These are phyloP conservation scores for Vanrija sp. DNA, from an alignment of 1,284 basidiomycete species.

Conservation along the genomic window DNA sequence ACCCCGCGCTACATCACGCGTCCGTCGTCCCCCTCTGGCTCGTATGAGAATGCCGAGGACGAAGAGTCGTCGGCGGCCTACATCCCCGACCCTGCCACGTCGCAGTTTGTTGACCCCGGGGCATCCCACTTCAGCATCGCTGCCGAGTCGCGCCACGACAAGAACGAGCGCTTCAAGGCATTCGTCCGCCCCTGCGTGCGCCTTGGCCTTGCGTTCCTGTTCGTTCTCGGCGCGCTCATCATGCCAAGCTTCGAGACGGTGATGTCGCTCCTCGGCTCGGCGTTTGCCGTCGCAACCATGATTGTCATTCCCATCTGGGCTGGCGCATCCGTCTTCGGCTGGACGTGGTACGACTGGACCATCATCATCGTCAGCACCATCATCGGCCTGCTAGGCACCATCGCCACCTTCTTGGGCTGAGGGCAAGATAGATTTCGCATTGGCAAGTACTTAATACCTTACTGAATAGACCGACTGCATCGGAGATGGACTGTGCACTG, in stretches of 20 bases:
- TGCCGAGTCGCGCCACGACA: slow-evolving; percentile 30
- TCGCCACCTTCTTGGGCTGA: slow-evolving; percentile 20
- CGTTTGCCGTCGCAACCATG: slow-evolving; percentile 74
- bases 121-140: slow-evolving; percentile 56
- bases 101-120: slow-evolving; percentile 5
- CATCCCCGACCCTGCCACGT: not conserved
- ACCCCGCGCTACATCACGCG: slow-evolving; percentile 31
- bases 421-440: no score
- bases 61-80: not conserved
- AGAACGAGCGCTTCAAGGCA: slow-evolving; percentile 48
- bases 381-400: slow-evolving; percentile 72
- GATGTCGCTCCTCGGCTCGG: slow-evolving; percentile 81
- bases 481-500: no score
- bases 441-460: no score
- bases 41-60: not conserved
- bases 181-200: slow-evolving; percentile 59
- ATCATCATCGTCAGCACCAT: slow-evolving; percentile 56
- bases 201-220: slow-evolving; percentile 57
- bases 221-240: slow-evolving; percentile 68
- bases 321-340: slow-evolving; percentile 52
- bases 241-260: slow-evolving; percentile 81
- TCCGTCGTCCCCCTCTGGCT: slow-evolving; percentile 16
- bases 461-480: no score
- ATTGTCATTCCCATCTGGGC: slow-evolving; percentile 70
- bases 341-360: slow-evolving; percentile 56